phyloP scores from a whole-genome alignment of 345 rosid species.

The Limnanthes douglasii region DNA sequence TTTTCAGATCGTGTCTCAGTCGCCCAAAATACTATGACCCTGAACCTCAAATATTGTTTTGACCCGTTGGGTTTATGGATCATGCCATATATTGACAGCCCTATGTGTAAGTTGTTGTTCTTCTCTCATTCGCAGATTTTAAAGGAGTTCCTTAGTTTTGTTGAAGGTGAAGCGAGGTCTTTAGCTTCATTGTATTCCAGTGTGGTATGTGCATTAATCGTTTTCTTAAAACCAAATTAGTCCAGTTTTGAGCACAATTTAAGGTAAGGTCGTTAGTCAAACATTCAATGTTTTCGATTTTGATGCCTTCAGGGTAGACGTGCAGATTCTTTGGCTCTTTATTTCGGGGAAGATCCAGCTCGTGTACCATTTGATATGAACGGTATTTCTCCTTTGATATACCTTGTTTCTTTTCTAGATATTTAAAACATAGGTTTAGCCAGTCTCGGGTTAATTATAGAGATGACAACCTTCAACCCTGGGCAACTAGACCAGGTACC shows the following conservation, averaged over 20 bases:
- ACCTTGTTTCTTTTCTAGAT: no score
- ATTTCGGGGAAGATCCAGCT: conserved; percentile 86
- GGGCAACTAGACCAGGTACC: no score
- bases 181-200: conserved; percentile 52
- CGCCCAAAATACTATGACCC: no score
- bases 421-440: no score
- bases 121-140: conserved; percentile 29
- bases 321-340: conserved; percentile 64
- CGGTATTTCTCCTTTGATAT: no score
- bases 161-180: conserved; percentile 63
- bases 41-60: no score
- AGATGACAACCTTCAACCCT: no score
- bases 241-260: background rate
- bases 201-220: conserved; percentile 36
- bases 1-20: no score
- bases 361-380: conserved; percentile 84
- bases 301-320: conserved; percentile 51
- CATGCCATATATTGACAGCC: no score
- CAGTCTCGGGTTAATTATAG: no score
- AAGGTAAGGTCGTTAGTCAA: no score
- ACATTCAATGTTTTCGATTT: conserved; percentile 1
- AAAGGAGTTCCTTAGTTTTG: conserved; percentile 58
- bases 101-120: background rate
- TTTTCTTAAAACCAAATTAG: conserved; percentile 3
- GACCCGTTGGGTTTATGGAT: no score